These are phyloP conservation scores for Elsinoe fawcettii DNA, from an alignment of 2,329 filamentous ascomycete genomes.

Conservation along the genomic window DNA sequence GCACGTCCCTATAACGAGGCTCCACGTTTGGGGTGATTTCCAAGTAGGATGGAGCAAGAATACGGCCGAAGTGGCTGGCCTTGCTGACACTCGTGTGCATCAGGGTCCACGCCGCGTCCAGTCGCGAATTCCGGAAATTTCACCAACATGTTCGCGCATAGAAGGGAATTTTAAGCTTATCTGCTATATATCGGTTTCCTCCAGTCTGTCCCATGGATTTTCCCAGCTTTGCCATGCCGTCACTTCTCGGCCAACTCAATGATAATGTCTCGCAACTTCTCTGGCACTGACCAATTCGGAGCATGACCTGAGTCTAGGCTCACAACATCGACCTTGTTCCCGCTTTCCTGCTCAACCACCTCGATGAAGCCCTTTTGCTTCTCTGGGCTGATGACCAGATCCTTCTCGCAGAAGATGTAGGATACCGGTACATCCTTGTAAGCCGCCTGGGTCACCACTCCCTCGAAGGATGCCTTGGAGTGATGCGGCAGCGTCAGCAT, in stretches of 20 bases:
- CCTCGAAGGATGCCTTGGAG: constrained; percentile 30
- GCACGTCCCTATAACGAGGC: neutral
- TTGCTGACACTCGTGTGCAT: neutral
- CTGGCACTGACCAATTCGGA: constrained; percentile 25
- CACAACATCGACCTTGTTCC: constrained; percentile 34
- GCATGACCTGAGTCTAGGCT: constrained; percentile 32
- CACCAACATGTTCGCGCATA: neutral
- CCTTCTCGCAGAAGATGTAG: constrained; percentile 34
- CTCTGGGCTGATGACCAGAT: constrained; percentile 28
- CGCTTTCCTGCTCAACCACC: constrained; percentile 31
- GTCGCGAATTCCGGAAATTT: neutral
- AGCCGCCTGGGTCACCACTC: constrained; percentile 32
- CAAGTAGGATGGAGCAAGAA: neutral
- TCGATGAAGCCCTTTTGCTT: constrained; percentile 31
- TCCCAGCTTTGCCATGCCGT: too few species aligned
- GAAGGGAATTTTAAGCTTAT: neutral
- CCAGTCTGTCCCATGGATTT: too few species aligned
- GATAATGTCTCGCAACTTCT: constrained; percentile 27
- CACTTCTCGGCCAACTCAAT: neutral
- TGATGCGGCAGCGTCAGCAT: constrained; percentile 26
- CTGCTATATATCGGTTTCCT: too few species aligned
- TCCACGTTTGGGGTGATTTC: neutral
- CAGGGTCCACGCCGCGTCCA: neutral
- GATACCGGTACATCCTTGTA: constrained; percentile 37
- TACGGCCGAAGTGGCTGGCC: neutral